Evolutionary conservation across 2,329 filamentous ascomycete species (phyloP), one percentile per base, ranked within the genome.

Genomic region (Diaporthe sp.): DNA sequence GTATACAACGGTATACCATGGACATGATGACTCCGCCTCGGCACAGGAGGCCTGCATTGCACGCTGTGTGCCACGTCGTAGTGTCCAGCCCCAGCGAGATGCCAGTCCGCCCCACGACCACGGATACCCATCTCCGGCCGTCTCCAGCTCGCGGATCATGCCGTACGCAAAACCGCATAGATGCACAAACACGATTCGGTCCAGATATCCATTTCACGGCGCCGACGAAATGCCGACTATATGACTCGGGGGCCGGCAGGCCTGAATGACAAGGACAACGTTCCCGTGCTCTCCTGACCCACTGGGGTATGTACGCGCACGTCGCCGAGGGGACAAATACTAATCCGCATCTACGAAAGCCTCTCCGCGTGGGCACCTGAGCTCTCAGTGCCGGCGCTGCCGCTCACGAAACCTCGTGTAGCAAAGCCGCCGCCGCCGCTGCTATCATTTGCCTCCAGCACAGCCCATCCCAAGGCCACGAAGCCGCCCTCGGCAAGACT

Each of bases 381-480:
- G 27, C 30, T 22, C 22, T 19, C 15, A 37, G 13, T 32, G 4
- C 44, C 39, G 10, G 39, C 27, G 27, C 39, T 47, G 19, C 39
- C 39, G 59, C 27, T 47, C 39, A 7, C 39, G 10, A 32, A 12
- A 19, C 32, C 39, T 63, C 59, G 59, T 63, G 37, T 22, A 7
- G n/a, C 19, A 19, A 32, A 47, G 44, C n/a, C 44, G 1, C 17
- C 42, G 39, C 12, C 35, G n/a, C 35, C 22, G 44, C 63, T 6
- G 51, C 39, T 35, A 12, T 7, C 27, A 7, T 51, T 66, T 53
- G 47, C 44, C 63, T 50, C 63, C 44, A 9, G 8, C 63, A 68
- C 63, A 68, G 63, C 63, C 63, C 63, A 68, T 68, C 32, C 63
- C 63, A 68, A 68, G 47, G n/a, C 63, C 32, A 22, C 44, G 6